Evolutionary conservation across 768 basidiomycete species (phyloP).

Genomic region (Lepiota venenata): DNA sequence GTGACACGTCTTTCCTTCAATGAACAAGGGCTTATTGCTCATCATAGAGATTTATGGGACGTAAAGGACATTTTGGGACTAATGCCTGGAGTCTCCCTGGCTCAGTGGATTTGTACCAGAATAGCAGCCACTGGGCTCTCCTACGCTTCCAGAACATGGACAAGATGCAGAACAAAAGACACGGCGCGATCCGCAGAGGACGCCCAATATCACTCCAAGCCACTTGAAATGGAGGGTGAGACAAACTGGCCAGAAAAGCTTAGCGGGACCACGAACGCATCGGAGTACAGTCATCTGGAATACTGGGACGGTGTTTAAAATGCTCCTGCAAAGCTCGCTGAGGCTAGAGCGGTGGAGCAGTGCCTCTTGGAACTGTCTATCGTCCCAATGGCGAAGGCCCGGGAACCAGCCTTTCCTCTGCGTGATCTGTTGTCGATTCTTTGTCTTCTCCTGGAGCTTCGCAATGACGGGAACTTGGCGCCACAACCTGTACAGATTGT

Average conservation of each 20-base stretch:
- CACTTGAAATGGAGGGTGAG: not conserved
- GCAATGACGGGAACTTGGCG: slow-evolving; percentile 8
- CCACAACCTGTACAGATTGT: not conserved
- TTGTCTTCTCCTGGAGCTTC: slow-evolving; percentile 3
- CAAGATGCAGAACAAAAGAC: slow-evolving; percentile 5
- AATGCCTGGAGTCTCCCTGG: slow-evolving; percentile 62
- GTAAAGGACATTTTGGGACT: slow-evolving; percentile 73
- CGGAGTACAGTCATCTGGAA: not conserved
- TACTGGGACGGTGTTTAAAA: not conserved
- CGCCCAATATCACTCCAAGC: slow-evolving; percentile 1
- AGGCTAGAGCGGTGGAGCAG: slow-evolving; percentile 5
- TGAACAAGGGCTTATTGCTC: slow-evolving; percentile 76
- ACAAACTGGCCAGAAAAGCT: not conserved
- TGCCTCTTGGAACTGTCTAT: not conserved
- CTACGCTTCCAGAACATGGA: slow-evolving; percentile 34
- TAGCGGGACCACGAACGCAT: not conserved
- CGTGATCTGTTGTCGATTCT: slow-evolving; percentile 15
- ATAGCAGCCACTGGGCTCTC: slow-evolving; percentile 56
- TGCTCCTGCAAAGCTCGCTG: not conserved
- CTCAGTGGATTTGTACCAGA: slow-evolving; percentile 67
- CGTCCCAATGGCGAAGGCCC: slow-evolving; percentile 15
- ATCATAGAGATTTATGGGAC: slow-evolving; percentile 82
- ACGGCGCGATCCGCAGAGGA: slow-evolving; percentile 5
- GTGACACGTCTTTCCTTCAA: slow-evolving; percentile 76
- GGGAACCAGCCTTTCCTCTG: slow-evolving; percentile 2